These are phyloP conservation scores for Amborella trichopoda DNA, from an alignment of 164 flowering plant species.

Conservation along the genomic window DNA sequence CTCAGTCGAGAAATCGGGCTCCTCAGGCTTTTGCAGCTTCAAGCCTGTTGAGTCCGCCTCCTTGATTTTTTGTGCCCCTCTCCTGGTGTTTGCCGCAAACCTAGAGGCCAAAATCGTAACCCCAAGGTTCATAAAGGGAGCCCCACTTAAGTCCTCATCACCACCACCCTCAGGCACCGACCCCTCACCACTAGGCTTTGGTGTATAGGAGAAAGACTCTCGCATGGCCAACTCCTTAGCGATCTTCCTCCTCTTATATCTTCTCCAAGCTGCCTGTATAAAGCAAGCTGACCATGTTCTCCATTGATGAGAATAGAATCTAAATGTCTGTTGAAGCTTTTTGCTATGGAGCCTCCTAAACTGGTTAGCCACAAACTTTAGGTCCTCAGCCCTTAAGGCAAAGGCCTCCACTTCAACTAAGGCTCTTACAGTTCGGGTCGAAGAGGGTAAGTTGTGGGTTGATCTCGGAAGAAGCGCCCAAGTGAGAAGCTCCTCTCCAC, in stretches of 20 bases:
- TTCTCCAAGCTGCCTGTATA: slow-evolving; percentile 90
- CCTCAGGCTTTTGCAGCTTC: slow-evolving; percentile 75
- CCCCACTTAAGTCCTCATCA: slow-evolving; percentile 9
- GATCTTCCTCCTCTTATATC: slow-evolving; percentile 45
- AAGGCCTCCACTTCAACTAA: slow-evolving; percentile 80
- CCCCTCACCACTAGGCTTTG: slow-evolving; percentile 13
- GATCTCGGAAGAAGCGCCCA: slow-evolving; percentile 86
- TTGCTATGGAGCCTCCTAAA: slow-evolving; percentile 86
- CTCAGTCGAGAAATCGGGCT: slow-evolving; percentile 78
- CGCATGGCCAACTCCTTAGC: slow-evolving; percentile 27
- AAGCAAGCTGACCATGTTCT: slow-evolving; percentile 99
- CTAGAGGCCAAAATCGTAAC: slow-evolving; percentile 63
- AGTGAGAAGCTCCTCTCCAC: slow-evolving; percentile 82
- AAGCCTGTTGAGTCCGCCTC: slow-evolving; percentile 8
- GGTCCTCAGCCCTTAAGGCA: slow-evolving; percentile 76
- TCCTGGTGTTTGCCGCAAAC: slow-evolving; percentile 72
- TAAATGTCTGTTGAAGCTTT: slow-evolving; percentile 79
- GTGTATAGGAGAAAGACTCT: slow-evolving; percentile 32
- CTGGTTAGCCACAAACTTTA: slow-evolving; percentile 86
- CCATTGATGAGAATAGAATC: slow-evolving; percentile 93
- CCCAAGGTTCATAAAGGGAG: no score
- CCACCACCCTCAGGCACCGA: slow-evolving; percentile 23
- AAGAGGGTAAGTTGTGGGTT: slow-evolving; percentile 62
- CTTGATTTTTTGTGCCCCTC: slow-evolving; percentile 62
- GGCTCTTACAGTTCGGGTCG: slow-evolving; percentile 75